phyloP scores from a whole-genome alignment of 805 yeast species.

The Komagataella ulmi region DNA sequence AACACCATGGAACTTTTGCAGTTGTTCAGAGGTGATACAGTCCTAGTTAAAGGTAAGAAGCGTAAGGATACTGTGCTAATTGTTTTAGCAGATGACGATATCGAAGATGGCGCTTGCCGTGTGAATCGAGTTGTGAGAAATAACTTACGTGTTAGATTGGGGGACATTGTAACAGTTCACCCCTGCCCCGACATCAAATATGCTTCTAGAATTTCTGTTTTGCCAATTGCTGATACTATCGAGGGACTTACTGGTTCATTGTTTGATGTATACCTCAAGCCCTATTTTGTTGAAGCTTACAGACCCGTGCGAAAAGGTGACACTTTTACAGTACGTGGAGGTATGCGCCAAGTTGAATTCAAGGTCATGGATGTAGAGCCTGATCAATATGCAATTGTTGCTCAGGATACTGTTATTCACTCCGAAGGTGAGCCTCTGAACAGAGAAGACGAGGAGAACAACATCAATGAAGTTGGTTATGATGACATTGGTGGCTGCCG shows the following conservation, averaged over 20 bases:
- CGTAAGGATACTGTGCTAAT: conserved; percentile 94
- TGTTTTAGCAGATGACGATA: conserved; percentile 91
- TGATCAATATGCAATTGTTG: conserved; percentile 92
- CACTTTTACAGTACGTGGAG: conserved; percentile 92
- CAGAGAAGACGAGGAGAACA: conserved; percentile 96
- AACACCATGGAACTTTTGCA: conserved; percentile 91
- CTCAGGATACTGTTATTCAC: conserved; percentile 96
- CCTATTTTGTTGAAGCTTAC: conserved; percentile 97
- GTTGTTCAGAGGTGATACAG: conserved; percentile 96
- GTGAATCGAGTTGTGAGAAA: conserved; percentile 93
- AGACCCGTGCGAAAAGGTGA: conserved; percentile 98
- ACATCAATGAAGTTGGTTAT: conserved; percentile 92
- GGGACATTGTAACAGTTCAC: conserved; percentile 82
- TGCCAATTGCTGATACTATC: conserved; percentile 96
- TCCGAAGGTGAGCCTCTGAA: conserved; percentile 98
- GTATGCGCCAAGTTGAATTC: conserved; percentile 98
- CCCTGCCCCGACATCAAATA: conserved; percentile 98
- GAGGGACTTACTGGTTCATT: conserved; percentile 96
- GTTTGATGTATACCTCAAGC: conserved; percentile 92
- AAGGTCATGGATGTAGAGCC: conserved; percentile 98
- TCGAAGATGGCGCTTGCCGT: conserved; percentile 91
- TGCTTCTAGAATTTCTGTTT: conserved; percentile 85
- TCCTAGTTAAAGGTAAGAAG: conserved; percentile 93
- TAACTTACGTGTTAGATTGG: conserved; percentile 86
- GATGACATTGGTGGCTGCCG: conserved; percentile 99